phyloP scores from a whole-genome alignment of 768 basidiomycete species.

The Lyophyllum decastes region DNA sequence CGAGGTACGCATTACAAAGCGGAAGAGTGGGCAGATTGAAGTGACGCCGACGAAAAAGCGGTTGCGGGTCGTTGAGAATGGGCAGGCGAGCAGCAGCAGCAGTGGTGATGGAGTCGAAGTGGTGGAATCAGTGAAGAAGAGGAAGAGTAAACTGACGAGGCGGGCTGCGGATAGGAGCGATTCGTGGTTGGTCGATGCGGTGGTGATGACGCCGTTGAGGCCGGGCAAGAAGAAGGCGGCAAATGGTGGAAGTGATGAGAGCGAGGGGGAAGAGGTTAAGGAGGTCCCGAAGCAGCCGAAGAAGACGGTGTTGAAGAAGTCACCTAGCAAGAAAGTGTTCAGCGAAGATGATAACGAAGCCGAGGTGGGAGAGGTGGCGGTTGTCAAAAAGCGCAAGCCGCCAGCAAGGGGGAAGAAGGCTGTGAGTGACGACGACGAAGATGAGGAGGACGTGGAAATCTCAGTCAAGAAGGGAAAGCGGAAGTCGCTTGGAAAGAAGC shows the following conservation, averaged over 20 bases:
- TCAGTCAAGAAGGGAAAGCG: conserved; percentile 3
- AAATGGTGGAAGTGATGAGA: not conserved
- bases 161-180: conserved; percentile 11
- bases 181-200: conserved; percentile 17
- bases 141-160: conserved; percentile 17
- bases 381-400: not conserved
- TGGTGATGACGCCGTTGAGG: conserved; percentile 10
- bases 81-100: not conserved
- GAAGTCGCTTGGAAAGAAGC: not conserved
- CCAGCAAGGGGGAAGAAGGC: not conserved
- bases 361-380: conserved; percentile 5
- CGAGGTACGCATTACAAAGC: conserved; percentile 6
- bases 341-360: conserved; percentile 11
- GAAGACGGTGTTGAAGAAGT: conserved; percentile 13
- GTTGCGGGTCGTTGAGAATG: not conserved
- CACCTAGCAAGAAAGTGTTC: conserved; percentile 10
- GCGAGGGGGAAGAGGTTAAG: conserved; percentile 3
- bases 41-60: conserved; percentile 10
- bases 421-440: not conserved
- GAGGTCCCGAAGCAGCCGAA: not conserved
- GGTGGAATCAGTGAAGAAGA: conserved; percentile 6
- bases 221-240: not conserved
- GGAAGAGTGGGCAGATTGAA: conserved; percentile 11
- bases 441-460: conserved; percentile 3
- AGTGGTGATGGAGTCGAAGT: conserved; percentile 17